A percentile compares a stretch with the other conserved stretches of the same genome.
Evolutionary conservation across 768 basidiomycete species (phyloP).

Genomic region (Suillus paluster): DNA sequence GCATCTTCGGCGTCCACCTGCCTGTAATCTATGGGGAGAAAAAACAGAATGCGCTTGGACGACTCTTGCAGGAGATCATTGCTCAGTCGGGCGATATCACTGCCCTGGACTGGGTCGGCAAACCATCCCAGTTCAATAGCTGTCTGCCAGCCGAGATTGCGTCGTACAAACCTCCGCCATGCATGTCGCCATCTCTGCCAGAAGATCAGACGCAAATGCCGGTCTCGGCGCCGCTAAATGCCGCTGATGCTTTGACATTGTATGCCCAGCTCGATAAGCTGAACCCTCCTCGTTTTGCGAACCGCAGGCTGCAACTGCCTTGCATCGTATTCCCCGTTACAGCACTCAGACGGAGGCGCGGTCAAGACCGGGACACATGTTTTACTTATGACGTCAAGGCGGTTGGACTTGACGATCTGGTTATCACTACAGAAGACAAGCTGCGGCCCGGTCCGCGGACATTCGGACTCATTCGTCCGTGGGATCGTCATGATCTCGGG

Average conservation of each 20-base stretch:
- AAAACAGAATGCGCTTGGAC: neutral
- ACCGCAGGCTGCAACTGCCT: too few species aligned
- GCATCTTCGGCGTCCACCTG: neutral
- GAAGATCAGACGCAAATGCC: too few species aligned
- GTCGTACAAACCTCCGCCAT: neutral
- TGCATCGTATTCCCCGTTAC: too few species aligned
- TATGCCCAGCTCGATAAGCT: too few species aligned
- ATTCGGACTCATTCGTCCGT: too few species aligned
- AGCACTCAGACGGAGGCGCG: too few species aligned
- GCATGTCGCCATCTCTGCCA: neutral
- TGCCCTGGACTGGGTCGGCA: neutral
- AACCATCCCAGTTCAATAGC: neutral
- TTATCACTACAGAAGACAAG: neutral
- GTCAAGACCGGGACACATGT: neutral
- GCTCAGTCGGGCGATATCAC: neutral
- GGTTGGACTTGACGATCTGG: neutral
- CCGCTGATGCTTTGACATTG: too few species aligned
- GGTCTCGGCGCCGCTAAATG: too few species aligned
- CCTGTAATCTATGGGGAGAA: neutral
- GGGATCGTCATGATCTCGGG: neutral
- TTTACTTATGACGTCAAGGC: neutral
- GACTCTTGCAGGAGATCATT: neutral
- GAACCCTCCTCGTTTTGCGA: too few species aligned
- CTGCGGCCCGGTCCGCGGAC: neutral
- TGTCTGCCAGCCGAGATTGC: neutral